Base-by-base conservation (phyloP, 257 asterid species). In the Scutellaria barbata region DNA sequence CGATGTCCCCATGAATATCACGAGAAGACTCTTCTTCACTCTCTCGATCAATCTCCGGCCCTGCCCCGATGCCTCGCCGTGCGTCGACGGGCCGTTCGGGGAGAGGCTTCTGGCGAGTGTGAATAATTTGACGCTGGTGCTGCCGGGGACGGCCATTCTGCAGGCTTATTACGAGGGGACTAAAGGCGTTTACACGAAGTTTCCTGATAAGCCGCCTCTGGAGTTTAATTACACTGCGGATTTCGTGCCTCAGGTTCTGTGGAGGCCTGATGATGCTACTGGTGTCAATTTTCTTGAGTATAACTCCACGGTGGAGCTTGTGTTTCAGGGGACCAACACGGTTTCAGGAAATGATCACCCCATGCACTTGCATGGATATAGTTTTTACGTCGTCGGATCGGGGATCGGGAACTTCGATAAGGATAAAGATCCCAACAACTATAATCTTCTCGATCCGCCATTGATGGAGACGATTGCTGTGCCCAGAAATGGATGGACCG, bases 341-440 rank as follows among this genome's bases (percentile, higher is more conserved):
- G 76, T 73, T 10, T 55, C 66, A 0, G 87, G 88, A 0, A 40
- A 82, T 1, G 92, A 88, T 69, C 92, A 85, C 16, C 95, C 95
- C 0, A 84, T 88, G 83, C 95, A 88, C 63, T 76, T 88, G 12
- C 95, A 88, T 53, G 95, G 95, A 4, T 77, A 79, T 13, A 88
- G 86, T 52, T 88, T 88, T 54, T 88, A 79, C 11, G 90, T 86
- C 0, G 87, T 88, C 14, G 95, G 95, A 0, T 69, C 69, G 65
- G 92, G 88, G 2, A 0, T 81, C 5, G 95, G 95, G 0, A 86
- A 84, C 54, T 88, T 88, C 33, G 52, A 88, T n/a, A 57, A 30
- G 2, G 16, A 5, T 1, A 71, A 7, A 1, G 90, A 87, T 10
- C 87, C 89, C 1, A 16, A 37, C 51, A 78, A 37, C 0, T 87